Base-by-base conservation (phyloP, 2,329 filamentous ascomycete species). In the Pseudogymnoascus sp. region DNA sequence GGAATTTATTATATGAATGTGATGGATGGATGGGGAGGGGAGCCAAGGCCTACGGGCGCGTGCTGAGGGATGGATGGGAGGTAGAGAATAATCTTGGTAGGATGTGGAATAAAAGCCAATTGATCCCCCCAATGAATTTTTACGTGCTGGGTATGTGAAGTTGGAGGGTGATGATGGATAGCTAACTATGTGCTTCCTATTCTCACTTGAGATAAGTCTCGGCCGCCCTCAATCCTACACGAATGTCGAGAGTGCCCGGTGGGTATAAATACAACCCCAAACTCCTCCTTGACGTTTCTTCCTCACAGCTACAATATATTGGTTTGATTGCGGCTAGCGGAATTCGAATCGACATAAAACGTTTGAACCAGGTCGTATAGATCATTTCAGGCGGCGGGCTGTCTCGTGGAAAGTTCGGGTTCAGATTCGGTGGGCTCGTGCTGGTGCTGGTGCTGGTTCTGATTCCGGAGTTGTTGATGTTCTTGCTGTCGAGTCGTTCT, bases 21-120 rank as follows among this genome's bases (percentile, higher is more conserved):
- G 8, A 18, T 12, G 28, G 4, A 12, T 34, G 28, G 4, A 12
- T 34, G 18, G 46, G 25, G 18, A 34, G 23, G 25, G 25, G 28
- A 34, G 49, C 6, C 28, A 56, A 56, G 49, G 49, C 49, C 49
- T 56, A 18, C 28, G 49, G 49, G 49, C 49, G 25, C n/a, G 49
- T 25, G 25, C n/a, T 34, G 31, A 14, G 4, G 11, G 28, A 7
- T 7, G 49, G 18, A 56, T 56, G 14, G n/a, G 4, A 34, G 4
- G 7, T 56, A 56, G 49, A 56, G 49, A 49, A 46, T 31, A 28
- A 56, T 56, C 49, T 56, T 56, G 49, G 49, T 56, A 34, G 46
- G 46, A 11, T 56, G 28, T 18, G n/a, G 49, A 56, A 28, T 34
- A 56, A 53, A 53, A 56, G 25, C 49, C 49, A 34, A 56, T 56